Evolutionary conservation across 352 stramenopile genomes (phyloP).

Genomic region (Thalassiosira sp.): DNA sequence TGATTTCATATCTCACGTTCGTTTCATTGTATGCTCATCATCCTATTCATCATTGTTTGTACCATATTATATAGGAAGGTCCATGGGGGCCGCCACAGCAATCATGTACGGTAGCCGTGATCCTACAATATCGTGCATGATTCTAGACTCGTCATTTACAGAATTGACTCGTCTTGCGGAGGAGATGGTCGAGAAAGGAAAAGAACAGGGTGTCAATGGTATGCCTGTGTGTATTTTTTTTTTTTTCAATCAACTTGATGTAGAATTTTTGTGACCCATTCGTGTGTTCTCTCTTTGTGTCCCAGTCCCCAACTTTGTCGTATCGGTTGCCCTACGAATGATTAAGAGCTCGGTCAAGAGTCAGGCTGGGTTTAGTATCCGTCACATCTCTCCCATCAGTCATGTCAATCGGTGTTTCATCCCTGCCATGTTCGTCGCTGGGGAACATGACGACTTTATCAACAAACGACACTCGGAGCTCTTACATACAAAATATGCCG

Average conservation of each 20-base stretch:
- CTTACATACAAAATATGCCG: constrained; percentile 90
- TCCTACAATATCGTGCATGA: constrained; percentile 94
- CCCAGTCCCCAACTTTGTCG: constrained; percentile 90
- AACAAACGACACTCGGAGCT: constrained; percentile 79
- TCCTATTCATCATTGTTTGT: too few relatives aligned
- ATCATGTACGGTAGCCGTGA: constrained; percentile 97
- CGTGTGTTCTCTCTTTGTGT: too few relatives aligned
- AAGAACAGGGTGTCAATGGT: constrained; percentile 90
- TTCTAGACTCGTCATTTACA: constrained; percentile 96
- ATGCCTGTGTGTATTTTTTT: too few relatives aligned
- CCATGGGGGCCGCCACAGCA: constrained; percentile 97
- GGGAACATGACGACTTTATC: constrained; percentile 94
- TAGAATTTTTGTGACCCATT: too few relatives aligned
- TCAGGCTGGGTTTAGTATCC: constrained; percentile 84
- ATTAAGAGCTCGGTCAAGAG: constrained; percentile 89
- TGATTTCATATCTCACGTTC: too few relatives aligned
- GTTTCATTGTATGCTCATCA: too few relatives aligned
- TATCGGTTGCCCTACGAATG: constrained; percentile 88
- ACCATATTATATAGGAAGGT: too few relatives aligned
- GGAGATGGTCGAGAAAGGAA: constrained; percentile 96
- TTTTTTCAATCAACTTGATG: too few relatives aligned
- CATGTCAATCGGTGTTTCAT: constrained; percentile 93
- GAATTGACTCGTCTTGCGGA: constrained; percentile 93
- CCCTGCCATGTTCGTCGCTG: constrained; percentile 94
- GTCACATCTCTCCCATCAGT: constrained; percentile 79